Percentiles rank a stretch among this genome's conserved stretches.
phyloP scores from a whole-genome alignment of 192 early-diverging fungal genomes.

The Entomortierella beljakovae region DNA sequence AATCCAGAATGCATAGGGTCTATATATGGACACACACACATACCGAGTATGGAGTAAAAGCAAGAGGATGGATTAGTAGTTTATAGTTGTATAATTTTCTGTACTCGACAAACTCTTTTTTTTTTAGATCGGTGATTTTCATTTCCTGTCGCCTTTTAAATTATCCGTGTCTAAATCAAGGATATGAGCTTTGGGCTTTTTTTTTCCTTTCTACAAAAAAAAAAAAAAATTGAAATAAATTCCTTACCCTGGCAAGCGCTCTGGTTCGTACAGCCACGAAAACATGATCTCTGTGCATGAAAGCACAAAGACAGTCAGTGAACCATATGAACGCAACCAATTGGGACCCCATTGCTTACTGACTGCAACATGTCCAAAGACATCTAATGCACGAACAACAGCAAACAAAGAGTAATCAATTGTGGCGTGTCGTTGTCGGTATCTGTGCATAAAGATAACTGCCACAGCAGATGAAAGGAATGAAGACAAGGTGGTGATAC shows the following conservation, averaged over 20 bases:
- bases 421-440: conserved; percentile 52
- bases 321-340: conserved; percentile 58
- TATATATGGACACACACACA: conserved; percentile 3
- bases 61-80: neutral
- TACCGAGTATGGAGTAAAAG: conserved; percentile 6
- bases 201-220: conserved; percentile 8
- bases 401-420: conserved; percentile 70
- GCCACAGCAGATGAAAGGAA: conserved; percentile 55
- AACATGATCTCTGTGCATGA: conserved; percentile 72
- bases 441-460: conserved; percentile 54
- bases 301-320: conserved; percentile 61
- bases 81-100: neutral
- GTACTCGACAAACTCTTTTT: neutral
- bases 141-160: too few relatives aligned
- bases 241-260: conserved; percentile 62
- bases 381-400: conserved; percentile 63
- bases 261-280: conserved; percentile 68
- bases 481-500: conserved; percentile 43
- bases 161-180: too few relatives aligned
- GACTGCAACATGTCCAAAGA: conserved; percentile 60
- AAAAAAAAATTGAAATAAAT: neutral
- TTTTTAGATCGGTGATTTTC: too few relatives aligned
- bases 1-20: conserved; percentile 71
- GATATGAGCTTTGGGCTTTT: neutral
- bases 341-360: conserved; percentile 57